Evolutionary conservation across 805 yeast species (phyloP), one percentile per base, ranked within the genome.

Genomic region (Wickerhamiella spandovensis): DNA sequence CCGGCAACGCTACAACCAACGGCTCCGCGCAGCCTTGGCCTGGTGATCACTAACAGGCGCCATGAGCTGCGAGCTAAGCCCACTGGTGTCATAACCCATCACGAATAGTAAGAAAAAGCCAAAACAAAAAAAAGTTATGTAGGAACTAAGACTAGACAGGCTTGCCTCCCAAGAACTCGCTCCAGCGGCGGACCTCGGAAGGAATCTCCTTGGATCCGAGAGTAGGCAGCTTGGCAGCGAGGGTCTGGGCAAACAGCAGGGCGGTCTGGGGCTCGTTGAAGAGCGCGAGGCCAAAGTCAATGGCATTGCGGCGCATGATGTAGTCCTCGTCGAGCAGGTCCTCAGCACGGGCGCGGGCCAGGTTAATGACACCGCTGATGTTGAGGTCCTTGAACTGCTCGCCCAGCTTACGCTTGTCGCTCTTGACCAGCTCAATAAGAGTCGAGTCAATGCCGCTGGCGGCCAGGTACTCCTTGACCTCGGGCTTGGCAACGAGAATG

Each of bases 221-320:
- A 61, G 75, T 74, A 58, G 78, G 70, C 58, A 84, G 73, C 63
- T 88, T 87, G 50, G 70, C 78, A 57, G 78, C 78, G 70, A 92
- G 73, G 56, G 95, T 85, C 63, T 79, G 72, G 21, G 97, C 88
- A 68, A 92, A 92, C 59, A 92, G 71, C 60, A 81, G 64, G 1
- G 96, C 83, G 21, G 98, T 94, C 65, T 87, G 81, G 56, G 97
- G 96, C 72, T 92, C 99, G 65, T 90, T 92, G 74, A 92, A 90
- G 64, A 92, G 74, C 43, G 98, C 96, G 62, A 90, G 82, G 53
- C 85, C 97, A 66, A 92, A 92, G 68, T 92, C 99, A 71, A 92
- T 94, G 46, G 99, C 97, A 67, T 92, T 92, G 74, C 99, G 83
- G 75, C 99, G 83, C 98, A 92, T 92, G 52, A 90, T 82, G 68